These are phyloP conservation scores for Aureobasidium sp. DNA, from an alignment of 2,329 filamentous ascomycete genomes.

Conservation along the genomic window DNA sequence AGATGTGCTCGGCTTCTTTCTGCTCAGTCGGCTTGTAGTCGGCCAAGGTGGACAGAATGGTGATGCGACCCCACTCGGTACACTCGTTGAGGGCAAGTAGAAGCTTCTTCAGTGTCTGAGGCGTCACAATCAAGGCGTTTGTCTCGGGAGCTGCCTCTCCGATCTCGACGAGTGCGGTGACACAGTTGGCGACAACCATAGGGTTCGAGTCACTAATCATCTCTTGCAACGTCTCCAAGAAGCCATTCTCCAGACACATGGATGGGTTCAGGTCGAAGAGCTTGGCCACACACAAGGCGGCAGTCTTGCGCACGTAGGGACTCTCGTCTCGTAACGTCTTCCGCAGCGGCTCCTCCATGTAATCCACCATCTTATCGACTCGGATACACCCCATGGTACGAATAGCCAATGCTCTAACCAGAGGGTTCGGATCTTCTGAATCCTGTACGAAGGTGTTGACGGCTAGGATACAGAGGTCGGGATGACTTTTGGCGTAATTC, in stretches of 20 bases:
- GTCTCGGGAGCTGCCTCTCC: slow-evolving; percentile 86
- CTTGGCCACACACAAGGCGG: slow-evolving; percentile 95
- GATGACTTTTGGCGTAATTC: slow-evolving; percentile 99
- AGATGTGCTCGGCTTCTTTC: slow-evolving; percentile 97
- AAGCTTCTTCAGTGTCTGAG: slow-evolving; percentile 84
- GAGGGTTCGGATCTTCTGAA: slow-evolving; percentile 94
- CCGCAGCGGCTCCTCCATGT: slow-evolving; percentile 95
- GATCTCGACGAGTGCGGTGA: slow-evolving; percentile 89
- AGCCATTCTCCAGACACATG: slow-evolving; percentile 95
- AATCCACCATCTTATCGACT: slow-evolving; percentile 99
- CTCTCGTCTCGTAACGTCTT: slow-evolving; percentile 97
- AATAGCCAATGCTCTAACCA: slow-evolving; percentile 90
- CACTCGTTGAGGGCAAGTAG: slow-evolving; percentile 95
- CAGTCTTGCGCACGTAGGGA: slow-evolving; percentile 96
- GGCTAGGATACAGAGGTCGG: slow-evolving; percentile 94
- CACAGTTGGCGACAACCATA: slow-evolving; percentile 98
- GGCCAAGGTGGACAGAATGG: slow-evolving; percentile 81
- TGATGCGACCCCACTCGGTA: slow-evolving; percentile 96
- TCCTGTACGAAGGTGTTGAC: slow-evolving; percentile 99
- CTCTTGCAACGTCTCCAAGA: slow-evolving; percentile 87
- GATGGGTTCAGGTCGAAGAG: slow-evolving; percentile 89
- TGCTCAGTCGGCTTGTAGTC: slow-evolving; percentile 81
- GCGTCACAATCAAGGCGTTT: slow-evolving; percentile 73
- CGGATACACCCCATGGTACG: slow-evolving; percentile 98
- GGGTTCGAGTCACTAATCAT: slow-evolving; percentile 96